phyloP scores from a whole-genome alignment of 2,329 filamentous ascomycete species.

The Capronia coronata region DNA sequence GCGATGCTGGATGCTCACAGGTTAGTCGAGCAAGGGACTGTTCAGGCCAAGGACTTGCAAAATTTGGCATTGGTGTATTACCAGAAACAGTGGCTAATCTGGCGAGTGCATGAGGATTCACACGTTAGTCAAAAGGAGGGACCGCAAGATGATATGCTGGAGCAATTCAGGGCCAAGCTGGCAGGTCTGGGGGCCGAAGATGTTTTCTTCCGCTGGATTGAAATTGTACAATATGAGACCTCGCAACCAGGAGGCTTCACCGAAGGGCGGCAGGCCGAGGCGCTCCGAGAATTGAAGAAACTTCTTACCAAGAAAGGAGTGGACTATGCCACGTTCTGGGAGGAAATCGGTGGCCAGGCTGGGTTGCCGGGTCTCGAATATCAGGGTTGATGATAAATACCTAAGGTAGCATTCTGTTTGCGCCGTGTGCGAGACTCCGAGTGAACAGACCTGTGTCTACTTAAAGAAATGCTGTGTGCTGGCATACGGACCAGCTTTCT shows the following conservation, averaged over 20 bases:
- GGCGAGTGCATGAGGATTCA: slow-evolving; percentile 50
- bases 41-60: slow-evolving; percentile 60
- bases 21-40: slow-evolving; percentile 52
- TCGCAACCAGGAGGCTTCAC: slow-evolving; percentile 73
- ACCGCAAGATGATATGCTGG: slow-evolving; percentile 66
- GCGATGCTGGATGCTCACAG: slow-evolving; percentile 68
- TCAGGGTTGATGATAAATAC: not conserved
- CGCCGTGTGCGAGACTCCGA: too few species aligned
- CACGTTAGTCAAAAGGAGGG: slow-evolving; percentile 35
- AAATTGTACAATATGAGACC: slow-evolving; percentile 83
- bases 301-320: slow-evolving; percentile 69
- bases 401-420: not conserved
- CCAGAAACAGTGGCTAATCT: slow-evolving; percentile 61
- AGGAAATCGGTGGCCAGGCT: slow-evolving; percentile 58
- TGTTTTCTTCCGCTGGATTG: slow-evolving; percentile 87
- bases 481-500: too few species aligned
- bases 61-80: slow-evolving; percentile 58
- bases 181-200: slow-evolving; percentile 73
- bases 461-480: too few species aligned
- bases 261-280: slow-evolving; percentile 62
- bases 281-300: slow-evolving; percentile 66
- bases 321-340: slow-evolving; percentile 77
- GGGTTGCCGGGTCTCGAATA: slow-evolving; percentile 44
- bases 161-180: slow-evolving; percentile 72
- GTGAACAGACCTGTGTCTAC: too few species aligned